These are phyloP conservation scores for Penicillium sp. DNA, from an alignment of 2,329 filamentous ascomycete genomes.

Conservation along the genomic window DNA sequence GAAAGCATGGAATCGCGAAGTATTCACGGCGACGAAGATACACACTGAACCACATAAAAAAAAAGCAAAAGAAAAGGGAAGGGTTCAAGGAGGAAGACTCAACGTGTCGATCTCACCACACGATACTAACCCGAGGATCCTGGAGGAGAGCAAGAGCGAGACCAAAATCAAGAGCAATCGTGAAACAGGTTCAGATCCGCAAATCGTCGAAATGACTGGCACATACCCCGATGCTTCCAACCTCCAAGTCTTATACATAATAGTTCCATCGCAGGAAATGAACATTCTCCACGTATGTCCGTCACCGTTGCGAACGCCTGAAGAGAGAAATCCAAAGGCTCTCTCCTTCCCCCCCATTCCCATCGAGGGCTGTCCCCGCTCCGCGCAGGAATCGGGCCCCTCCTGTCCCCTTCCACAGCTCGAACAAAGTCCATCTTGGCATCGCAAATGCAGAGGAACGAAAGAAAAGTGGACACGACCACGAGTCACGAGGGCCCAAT, in stretches of 20 bases:
- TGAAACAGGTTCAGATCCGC: too few relatives aligned
- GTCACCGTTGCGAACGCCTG: background rate
- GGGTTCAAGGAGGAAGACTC: too few relatives aligned
- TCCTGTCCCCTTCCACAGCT: too few relatives aligned
- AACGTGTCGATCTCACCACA: too few relatives aligned
- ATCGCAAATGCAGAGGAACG: background rate
- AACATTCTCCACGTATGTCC: too few relatives aligned
- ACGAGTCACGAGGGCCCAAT: background rate
- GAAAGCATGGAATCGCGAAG: too few relatives aligned
- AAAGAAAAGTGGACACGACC: too few relatives aligned
- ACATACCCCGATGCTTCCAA: background rate
- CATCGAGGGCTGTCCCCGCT: constrained; percentile 11
- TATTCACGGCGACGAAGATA: too few relatives aligned
- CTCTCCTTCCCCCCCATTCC: constrained; percentile 16
- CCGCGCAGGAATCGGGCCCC: background rate
- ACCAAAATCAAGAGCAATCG: background rate
- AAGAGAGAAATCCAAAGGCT: background rate
- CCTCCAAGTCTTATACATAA: background rate
- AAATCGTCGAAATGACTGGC: background rate
- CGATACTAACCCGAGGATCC: background rate
- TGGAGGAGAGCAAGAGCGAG: too few relatives aligned
- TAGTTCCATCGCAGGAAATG: too few relatives aligned
- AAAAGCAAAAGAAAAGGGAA: too few relatives aligned
- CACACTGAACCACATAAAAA: too few relatives aligned
- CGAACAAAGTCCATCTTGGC: background rate